Evolutionary conservation across 805 yeast genomes (phyloP).

Genomic region (Peterozyma toletana): DNA sequence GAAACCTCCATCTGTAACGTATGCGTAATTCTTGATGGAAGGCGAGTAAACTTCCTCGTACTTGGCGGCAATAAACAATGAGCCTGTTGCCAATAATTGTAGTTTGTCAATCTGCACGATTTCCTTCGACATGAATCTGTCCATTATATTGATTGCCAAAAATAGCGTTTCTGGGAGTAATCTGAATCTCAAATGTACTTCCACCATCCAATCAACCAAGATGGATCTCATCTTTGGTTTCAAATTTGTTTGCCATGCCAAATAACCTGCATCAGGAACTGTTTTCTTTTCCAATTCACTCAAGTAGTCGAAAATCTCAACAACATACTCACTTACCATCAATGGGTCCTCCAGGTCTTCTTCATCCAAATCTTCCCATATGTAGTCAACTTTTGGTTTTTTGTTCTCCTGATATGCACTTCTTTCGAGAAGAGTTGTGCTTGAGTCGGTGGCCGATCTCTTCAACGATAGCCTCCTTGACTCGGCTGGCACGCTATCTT

Average conservation of each 20-base stretch:
- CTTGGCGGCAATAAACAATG: conserved; percentile 85
- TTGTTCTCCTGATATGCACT: conserved; percentile 20
- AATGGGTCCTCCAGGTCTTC: conserved; percentile 67
- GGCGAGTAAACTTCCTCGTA: conserved; percentile 91
- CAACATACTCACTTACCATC: conserved; percentile 91
- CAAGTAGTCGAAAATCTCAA: conserved; percentile 77
- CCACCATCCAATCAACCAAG: conserved; percentile 90
- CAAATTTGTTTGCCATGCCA: conserved; percentile 55
- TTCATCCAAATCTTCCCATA: conserved; percentile 69
- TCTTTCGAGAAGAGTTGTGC: conserved; percentile 28
- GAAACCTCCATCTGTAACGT: conserved; percentile 81
- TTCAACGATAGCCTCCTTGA: conserved; percentile 26
- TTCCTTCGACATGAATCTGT: conserved; percentile 73
- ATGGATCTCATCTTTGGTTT: conserved; percentile 82
- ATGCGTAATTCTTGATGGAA: conserved; percentile 76
- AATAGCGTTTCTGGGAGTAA: conserved; percentile 81
- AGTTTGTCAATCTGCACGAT: conserved; percentile 70
- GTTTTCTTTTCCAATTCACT: conserved; percentile 67
- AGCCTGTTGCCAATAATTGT: conserved; percentile 81
- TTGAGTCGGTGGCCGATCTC: conserved; percentile 49
- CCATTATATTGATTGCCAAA: conserved; percentile 80
- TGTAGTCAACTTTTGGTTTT: conserved; percentile 31
- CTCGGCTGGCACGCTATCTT: conserved; percentile 1
- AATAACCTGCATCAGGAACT: conserved; percentile 64
- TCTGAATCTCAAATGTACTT: conserved; percentile 78